A percentile compares a stretch with the other conserved stretches of the same genome.
phyloP scores from a whole-genome alignment of 495 filamentous ascomycete genomes.

The Tuber melanosporum region DNA sequence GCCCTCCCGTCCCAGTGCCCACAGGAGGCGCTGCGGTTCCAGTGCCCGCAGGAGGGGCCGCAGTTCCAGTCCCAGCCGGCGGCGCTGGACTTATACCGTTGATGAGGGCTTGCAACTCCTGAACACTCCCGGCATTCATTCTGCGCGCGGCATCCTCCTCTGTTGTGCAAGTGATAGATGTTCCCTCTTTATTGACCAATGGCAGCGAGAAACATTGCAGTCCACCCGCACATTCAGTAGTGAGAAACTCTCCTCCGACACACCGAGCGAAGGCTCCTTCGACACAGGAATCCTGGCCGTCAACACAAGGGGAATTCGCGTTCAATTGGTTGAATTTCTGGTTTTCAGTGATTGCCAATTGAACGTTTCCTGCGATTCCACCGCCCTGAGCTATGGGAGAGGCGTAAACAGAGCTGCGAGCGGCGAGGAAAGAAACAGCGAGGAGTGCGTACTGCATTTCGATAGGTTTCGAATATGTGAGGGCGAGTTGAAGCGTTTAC shows the following conservation, averaged over 20 bases:
- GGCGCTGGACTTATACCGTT: neutral
- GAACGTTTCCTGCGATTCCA: conserved; percentile 13
- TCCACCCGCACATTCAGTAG: neutral
- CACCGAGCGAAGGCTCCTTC: conserved; percentile 11
- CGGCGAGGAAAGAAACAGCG: conserved; percentile 7
- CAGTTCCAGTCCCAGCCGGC: neutral
- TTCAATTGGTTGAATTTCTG: conserved; percentile 13
- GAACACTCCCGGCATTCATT: conserved; percentile 15
- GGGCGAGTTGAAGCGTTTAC: neutral
- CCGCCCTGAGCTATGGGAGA: conserved; percentile 18
- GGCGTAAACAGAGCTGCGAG: conserved; percentile 16
- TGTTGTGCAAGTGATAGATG: conserved; percentile 25
- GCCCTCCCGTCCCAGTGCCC: neutral
- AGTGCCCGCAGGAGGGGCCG: neutral
- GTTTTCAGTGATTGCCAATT: conserved; percentile 23
- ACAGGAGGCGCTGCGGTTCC: neutral
- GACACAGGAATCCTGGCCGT: conserved; percentile 4
- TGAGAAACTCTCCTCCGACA: conserved; percentile 2
- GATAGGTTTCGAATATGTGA: neutral
- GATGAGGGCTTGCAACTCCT: conserved; percentile 17
- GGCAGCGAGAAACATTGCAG: conserved; percentile 20
- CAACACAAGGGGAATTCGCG: conserved; percentile 8
- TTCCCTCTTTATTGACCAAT: conserved; percentile 23
- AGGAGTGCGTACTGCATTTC: conserved; percentile 26
- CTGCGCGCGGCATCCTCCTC: conserved; percentile 22